Evolutionary conservation across 768 basidiomycete genomes (phyloP), one percentile per base, ranked within the genome.

Genomic region (Austroboletus eburneus): DNA sequence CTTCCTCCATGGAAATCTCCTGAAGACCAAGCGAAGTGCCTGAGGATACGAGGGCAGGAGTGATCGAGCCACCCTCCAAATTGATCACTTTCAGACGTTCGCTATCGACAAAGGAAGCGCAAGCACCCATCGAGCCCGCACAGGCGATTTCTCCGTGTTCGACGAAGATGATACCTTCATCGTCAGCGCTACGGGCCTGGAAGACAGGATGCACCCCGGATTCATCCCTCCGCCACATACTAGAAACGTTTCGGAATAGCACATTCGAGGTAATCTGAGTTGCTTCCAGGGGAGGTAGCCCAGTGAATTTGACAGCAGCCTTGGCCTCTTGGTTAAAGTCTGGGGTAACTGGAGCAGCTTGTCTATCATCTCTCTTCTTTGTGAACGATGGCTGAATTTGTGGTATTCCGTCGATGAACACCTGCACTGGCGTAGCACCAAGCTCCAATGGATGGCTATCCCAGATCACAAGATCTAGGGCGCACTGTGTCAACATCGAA

Each of bases 321-420:
- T 67, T 58, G 2, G 79, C 75, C 61, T 90, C 89, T 23, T 71
- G 63, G 27, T 81, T 77, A 59, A 76, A 91, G 48, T 77, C 69
- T 0, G 86, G 86, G 2, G 69, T 69, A 16, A 25, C 45, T 2
- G 87, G 84, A 1, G 73, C 66, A 13, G 64, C 42, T 53, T 89
- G 86, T 40, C 77, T 71, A 1, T 61, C 55, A 0, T 55, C 48
- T 0, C 78, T 74, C 59, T 87, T 87, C 5, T 50, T 43, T 2
- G 69, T 42, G 2, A 63, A 49, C 0, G 80, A 69, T 3, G 59
- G 21, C 5, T 57, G 42, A 16, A 73, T 58, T 62, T 93, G 91
- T 0, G 80, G 62, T 46, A 92, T 85, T 10, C 91, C 91, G 54
- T 94, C 91, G 45, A 92, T 83, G 63, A 77, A 90, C 0, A 91